Conservation (phyloP, 805 yeast genomes). For the Ogataea salicorniae region DNA sequence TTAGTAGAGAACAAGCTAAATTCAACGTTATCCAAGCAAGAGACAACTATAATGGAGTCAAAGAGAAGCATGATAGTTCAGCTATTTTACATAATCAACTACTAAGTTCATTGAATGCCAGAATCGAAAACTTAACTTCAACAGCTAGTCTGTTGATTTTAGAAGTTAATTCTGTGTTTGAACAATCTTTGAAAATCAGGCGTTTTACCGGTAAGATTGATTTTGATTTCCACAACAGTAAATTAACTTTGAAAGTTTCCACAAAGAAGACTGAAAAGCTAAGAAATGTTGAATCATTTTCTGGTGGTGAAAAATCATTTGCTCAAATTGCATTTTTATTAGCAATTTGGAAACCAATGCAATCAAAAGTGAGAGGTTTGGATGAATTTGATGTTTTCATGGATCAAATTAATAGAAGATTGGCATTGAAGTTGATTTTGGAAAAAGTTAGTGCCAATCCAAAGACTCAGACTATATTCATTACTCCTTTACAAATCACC, state of each 20-base stretch:
- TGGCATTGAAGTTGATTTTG: conserved; percentile 70
- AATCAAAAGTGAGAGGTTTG: conserved; percentile 77
- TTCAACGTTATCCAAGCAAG: conserved; percentile 41
- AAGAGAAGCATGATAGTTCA: conserved; percentile 34
- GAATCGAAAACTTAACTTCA: conserved; percentile 38
- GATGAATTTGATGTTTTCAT: conserved; percentile 97
- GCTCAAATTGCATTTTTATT: conserved; percentile 83
- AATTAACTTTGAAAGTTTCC: conserved; percentile 54
- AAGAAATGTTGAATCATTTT: conserved; percentile 73
- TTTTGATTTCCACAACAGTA: conserved; percentile 50
- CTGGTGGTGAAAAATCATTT: conserved; percentile 97
- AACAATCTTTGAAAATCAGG: conserved; percentile 54
- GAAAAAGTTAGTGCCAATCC: conserved; percentile 59
- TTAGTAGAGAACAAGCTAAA: conserved; percentile 51
- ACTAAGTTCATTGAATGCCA: conserved; percentile 34
- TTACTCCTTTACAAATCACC: conserved; percentile 89
- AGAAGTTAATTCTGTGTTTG: conserved; percentile 52
- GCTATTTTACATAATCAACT: conserved; percentile 26
- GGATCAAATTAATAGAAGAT: conserved; percentile 87
- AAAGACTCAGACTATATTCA: conserved; percentile 80
- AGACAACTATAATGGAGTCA: conserved; percentile 37
- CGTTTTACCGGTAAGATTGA: conserved; percentile 69
- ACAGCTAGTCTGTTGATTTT: conserved; percentile 37
- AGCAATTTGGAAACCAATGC: conserved; percentile 92
- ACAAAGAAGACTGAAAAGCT: conserved; percentile 54